Conservation (phyloP, 768 basidiomycete species). For the Mycena venus region DNA sequence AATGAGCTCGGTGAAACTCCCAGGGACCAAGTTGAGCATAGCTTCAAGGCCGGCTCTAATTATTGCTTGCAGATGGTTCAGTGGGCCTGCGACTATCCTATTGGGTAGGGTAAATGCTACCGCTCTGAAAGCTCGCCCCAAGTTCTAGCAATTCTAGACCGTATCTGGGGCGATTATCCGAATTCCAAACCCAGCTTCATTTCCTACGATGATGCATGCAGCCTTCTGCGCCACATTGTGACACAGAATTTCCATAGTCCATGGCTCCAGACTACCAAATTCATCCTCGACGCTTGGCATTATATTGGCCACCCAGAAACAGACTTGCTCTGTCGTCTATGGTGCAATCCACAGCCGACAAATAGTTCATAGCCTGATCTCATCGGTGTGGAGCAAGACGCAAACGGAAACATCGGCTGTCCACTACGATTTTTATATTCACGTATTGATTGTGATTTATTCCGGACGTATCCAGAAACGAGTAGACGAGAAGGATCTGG, state of each 20-base stretch:
- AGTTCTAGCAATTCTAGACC: not conserved
- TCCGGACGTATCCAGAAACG: too few relatives aligned
- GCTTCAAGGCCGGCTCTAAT: constrained; percentile 18
- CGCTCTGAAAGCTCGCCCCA: constrained; percentile 21
- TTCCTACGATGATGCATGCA: not conserved
- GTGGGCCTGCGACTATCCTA: constrained; percentile 34
- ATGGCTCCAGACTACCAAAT: not conserved
- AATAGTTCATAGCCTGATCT: not conserved
- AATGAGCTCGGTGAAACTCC: not conserved
- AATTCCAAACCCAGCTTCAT: not conserved
- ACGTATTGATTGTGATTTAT: too few relatives aligned
- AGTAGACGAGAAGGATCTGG: too few relatives aligned
- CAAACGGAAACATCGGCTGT: not conserved
- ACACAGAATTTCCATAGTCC: not conserved
- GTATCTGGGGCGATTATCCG: not conserved
- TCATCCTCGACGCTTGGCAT: not conserved
- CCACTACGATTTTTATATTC: too few relatives aligned
- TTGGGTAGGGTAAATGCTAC: constrained; percentile 36
- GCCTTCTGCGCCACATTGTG: not conserved
- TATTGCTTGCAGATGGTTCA: constrained; percentile 35
- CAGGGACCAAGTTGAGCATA: constrained; percentile 24
- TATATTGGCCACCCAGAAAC: too few relatives aligned
- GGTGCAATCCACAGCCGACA: not conserved
- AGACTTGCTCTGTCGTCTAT: not conserved
- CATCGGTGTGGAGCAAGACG: not conserved